A percentile compares a stretch with the other conserved stretches of the same genome.
Evolutionary conservation across 225 moss, liverwort and hornwort genomes (phyloP).

Genomic region (Marchantia polymorpha): DNA sequence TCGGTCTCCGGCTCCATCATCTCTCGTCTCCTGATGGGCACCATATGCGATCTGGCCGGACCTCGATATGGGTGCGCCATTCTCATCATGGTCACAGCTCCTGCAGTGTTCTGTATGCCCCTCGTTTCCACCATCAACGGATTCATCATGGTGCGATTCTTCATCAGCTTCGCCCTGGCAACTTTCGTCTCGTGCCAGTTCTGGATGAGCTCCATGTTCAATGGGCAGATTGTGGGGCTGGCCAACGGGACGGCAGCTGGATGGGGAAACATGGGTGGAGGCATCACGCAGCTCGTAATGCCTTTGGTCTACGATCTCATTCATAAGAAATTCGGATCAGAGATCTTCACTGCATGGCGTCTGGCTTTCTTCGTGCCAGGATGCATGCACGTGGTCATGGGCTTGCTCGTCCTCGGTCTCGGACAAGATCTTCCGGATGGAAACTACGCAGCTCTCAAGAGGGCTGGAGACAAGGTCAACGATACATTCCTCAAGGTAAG

Average conservation of each 20-base stretch:
- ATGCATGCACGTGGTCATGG: constrained; percentile 65
- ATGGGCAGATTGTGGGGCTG: constrained; percentile 68
- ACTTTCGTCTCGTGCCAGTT: constrained; percentile 81
- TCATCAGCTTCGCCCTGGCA: constrained; percentile 70
- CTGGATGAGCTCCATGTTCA: constrained; percentile 90
- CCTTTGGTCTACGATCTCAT: constrained; percentile 62
- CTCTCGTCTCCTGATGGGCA: constrained; percentile 69
- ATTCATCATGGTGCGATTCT: constrained; percentile 61
- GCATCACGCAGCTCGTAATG: constrained; percentile 73
- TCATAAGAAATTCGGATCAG: constrained; percentile 31
- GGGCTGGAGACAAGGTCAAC: constrained; percentile 44
- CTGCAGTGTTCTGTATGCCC: constrained; percentile 68
- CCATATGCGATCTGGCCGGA: constrained; percentile 64
- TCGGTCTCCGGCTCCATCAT: constrained; percentile 62
- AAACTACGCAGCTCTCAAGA: constrained; percentile 48
- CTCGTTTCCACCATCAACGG: constrained; percentile 37
- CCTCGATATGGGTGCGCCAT: constrained; percentile 72
- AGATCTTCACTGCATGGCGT: constrained; percentile 65
- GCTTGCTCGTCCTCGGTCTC: constrained; percentile 47
- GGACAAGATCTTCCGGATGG: constrained; percentile 85
- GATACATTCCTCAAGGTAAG: constrained; percentile 62
- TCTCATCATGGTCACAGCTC: constrained; percentile 59
- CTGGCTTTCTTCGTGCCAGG: constrained; percentile 69
- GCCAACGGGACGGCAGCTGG: constrained; percentile 73
- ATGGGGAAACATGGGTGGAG: constrained; percentile 74